Evolutionary conservation across 129 eudicot genomes (phyloP).

Genomic region (Lonicera japonica): DNA sequence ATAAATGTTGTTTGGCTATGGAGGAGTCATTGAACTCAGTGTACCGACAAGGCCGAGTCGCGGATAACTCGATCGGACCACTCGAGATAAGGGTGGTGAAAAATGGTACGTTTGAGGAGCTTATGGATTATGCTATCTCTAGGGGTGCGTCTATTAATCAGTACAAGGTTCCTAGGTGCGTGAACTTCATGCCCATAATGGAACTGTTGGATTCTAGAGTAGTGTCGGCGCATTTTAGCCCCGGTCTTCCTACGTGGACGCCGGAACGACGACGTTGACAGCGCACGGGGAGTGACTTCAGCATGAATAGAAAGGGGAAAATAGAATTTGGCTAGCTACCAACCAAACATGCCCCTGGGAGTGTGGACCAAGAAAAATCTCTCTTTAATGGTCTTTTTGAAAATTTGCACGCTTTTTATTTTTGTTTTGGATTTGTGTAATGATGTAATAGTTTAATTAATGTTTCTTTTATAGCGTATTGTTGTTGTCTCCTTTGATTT

Average conservation of each 20-base stretch:
- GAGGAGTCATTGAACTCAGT: constrained; percentile 82
- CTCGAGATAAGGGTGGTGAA: constrained; percentile 69
- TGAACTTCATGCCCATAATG: constrained; percentile 54
- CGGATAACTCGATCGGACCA: constrained; percentile 73
- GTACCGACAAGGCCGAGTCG: constrained; percentile 71
- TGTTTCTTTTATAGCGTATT: neutral
- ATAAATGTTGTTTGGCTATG: constrained; percentile 59
- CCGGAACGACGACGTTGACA: constrained; percentile 48
- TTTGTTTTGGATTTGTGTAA: neutral
- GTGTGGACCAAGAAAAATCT: neutral
- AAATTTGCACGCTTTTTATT: neutral
- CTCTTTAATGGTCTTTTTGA: neutral
- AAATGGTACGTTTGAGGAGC: constrained; percentile 76
- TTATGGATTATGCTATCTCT: constrained; percentile 88
- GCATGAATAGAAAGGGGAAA: neutral
- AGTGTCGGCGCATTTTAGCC: constrained; percentile 64
- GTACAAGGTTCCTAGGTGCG: constrained; percentile 80
- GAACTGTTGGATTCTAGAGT: constrained; percentile 71
- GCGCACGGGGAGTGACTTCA: neutral
- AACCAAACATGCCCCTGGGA: constrained; percentile 12
- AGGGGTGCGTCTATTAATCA: constrained; percentile 84
- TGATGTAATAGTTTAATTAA: neutral
- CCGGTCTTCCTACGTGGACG: constrained; percentile 54
- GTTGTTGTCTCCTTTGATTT: constrained; percentile 8
- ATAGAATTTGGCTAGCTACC: neutral